A percentile compares a stretch with the other conserved stretches of the same genome.
Evolutionary conservation across 495 filamentous ascomycete genomes (phyloP).

Genomic region (Xylaria flabelliformis): DNA sequence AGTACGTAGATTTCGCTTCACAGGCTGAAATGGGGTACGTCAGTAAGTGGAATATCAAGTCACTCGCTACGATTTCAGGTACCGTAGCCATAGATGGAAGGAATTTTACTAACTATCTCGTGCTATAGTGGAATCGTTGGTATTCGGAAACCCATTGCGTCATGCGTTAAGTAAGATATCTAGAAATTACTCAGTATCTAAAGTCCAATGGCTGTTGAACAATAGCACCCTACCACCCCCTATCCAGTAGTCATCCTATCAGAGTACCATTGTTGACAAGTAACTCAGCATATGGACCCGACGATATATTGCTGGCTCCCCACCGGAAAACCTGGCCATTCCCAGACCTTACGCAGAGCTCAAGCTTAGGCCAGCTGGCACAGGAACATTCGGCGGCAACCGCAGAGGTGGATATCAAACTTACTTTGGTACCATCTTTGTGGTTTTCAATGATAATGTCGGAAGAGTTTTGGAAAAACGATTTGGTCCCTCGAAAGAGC

Average conservation of each 20-base stretch:
- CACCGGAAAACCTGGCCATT: conserved; percentile 10
- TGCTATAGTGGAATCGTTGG: conserved; percentile 1
- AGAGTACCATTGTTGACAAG: background rate
- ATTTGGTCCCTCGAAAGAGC: conserved; percentile 2
- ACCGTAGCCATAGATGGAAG: background rate
- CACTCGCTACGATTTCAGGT: background rate
- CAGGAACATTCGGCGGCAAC: background rate
- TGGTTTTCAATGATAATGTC: background rate
- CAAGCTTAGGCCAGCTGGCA: background rate
- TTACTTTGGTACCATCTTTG: background rate
- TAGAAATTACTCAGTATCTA: background rate
- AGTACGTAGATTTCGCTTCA: conserved; percentile 10
- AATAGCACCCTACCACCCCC: background rate
- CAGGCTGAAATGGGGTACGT: conserved; percentile 14
- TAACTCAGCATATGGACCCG: background rate
- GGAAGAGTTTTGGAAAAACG: background rate
- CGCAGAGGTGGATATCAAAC: background rate
- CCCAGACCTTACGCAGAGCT: background rate
- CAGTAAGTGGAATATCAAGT: background rate
- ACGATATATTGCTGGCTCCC: background rate
- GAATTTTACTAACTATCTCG: background rate
- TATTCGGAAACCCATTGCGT: conserved; percentile 7
- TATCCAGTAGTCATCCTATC: background rate
- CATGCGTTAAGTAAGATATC: background rate
- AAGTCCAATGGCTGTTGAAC: background rate